phyloP scores from a whole-genome alignment of 179 eudicot genomes.

The Silene noctiflora region DNA sequence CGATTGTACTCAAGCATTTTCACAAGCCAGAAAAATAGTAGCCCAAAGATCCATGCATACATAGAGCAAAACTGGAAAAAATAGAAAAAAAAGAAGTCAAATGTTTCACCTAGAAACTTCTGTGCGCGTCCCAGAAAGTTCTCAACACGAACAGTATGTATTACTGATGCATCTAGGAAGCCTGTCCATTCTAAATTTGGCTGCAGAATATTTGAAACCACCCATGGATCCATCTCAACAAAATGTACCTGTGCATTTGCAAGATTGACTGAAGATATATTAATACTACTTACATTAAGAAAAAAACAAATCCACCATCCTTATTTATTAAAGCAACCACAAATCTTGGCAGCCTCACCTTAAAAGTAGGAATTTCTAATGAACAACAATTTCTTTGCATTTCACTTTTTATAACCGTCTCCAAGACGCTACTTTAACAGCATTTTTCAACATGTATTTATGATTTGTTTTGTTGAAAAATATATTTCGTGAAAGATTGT shows the following conservation, averaged over 20 bases:
- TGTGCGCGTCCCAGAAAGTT: constrained; percentile 61
- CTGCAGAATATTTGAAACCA: constrained; percentile 69
- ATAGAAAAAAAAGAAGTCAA: neutral
- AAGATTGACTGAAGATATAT: neutral
- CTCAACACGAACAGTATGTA: constrained; percentile 76
- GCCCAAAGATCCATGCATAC: constrained; percentile 2
- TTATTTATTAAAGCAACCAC: no score
- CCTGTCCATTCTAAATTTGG: constrained; percentile 85
- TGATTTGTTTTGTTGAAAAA: no score
- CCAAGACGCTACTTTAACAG: no score
- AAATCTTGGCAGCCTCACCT: no score
- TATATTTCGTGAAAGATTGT: no score
- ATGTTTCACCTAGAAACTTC: constrained; percentile 47
- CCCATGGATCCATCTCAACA: constrained; percentile 99
- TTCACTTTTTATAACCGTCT: no score
- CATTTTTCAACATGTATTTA: no score
- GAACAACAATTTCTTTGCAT: no score
- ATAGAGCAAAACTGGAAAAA: neutral
- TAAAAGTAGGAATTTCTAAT: no score
- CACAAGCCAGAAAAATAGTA: neutral
- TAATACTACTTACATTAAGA: neutral
- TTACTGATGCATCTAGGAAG: constrained; percentile 65
- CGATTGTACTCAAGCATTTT: neutral
- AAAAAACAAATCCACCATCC: neutral
- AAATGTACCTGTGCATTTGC: constrained; percentile 63